Conservation (phyloP, 441 rosid species). For the Mallotus japonicus region DNA sequence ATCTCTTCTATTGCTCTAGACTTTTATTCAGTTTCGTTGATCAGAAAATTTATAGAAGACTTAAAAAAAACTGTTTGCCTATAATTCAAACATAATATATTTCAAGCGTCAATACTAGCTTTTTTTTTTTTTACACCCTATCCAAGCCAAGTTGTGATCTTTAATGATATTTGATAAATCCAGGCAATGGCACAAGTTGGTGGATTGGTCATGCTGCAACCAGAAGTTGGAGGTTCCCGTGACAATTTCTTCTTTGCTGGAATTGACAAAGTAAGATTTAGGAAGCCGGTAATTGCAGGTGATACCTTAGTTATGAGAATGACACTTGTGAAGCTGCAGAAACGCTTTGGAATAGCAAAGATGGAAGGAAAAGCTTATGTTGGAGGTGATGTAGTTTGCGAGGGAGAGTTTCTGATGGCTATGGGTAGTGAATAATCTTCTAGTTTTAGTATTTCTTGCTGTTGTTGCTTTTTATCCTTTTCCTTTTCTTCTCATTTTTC, state of each 20-base stretch:
- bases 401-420: constrained; percentile 86
- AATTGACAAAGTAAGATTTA: constrained; percentile 75
- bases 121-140: not conserved
- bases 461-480: not conserved
- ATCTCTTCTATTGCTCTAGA: not conserved
- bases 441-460: not conserved
- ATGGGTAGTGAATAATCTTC: constrained; percentile 40
- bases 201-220: constrained; percentile 86
- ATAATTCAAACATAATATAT: not conserved
- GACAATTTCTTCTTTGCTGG: constrained; percentile 80
- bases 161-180: constrained; percentile 1
- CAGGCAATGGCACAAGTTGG: constrained; percentile 95
- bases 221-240: constrained; percentile 73
- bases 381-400: constrained; percentile 64
- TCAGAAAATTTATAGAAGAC: not conserved
- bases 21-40: not conserved
- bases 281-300: constrained; percentile 87
- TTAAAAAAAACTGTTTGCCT: not conserved
- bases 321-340: constrained; percentile 80
- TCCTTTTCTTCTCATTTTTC: not conserved
- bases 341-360: constrained; percentile 72
- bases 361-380: constrained; percentile 72
- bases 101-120: not conserved
- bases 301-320: constrained; percentile 89
- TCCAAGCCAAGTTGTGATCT: not conserved